Conservation (phyloP, 352 stramenopile species). For the Phytophthora meadii region DNA sequence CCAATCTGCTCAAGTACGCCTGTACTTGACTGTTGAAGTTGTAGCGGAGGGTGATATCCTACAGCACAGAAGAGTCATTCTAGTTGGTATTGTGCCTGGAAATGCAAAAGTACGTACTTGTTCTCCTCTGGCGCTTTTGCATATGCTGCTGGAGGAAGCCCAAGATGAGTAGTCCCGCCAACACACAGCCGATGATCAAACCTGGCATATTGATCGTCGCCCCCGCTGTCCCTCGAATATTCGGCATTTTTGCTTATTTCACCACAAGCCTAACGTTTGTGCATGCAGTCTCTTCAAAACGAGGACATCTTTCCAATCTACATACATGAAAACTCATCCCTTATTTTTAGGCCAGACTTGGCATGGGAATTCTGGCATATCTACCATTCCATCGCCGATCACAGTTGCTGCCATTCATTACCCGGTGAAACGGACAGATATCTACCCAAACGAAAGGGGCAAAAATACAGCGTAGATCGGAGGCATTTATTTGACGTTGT, state of each 20-base stretch:
- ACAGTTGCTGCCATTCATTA: neutral
- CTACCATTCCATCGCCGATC: neutral
- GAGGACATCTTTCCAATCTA: neutral
- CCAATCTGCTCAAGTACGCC: constrained; percentile 59
- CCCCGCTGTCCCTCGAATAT: constrained; percentile 41
- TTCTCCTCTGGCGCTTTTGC: constrained; percentile 35
- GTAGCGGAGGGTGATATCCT: constrained; percentile 58
- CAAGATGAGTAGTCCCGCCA: constrained; percentile 49
- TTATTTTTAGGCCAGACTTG: constrained; percentile 23
- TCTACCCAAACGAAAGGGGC: neutral
- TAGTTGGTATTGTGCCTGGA: neutral
- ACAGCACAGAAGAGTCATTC: neutral
- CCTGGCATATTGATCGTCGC: constrained; percentile 38
- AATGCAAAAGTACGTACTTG: constrained; percentile 18
- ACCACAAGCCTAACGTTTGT: neutral
- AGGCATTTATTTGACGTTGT: constrained; percentile 19
- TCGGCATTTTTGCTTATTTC: constrained; percentile 37
- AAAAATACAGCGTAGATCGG: neutral
- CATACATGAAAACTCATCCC: neutral
- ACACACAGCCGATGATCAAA: constrained; percentile 48
- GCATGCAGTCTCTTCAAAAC: neutral
- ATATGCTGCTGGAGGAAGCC: constrained; percentile 47
- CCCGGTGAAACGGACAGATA: no score
- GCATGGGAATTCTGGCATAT: neutral
- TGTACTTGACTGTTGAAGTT: constrained; percentile 36